These are phyloP conservation scores for Exutisphaerella laricina DNA, from an alignment of 2,329 filamentous ascomycete species.

Conservation along the genomic window DNA sequence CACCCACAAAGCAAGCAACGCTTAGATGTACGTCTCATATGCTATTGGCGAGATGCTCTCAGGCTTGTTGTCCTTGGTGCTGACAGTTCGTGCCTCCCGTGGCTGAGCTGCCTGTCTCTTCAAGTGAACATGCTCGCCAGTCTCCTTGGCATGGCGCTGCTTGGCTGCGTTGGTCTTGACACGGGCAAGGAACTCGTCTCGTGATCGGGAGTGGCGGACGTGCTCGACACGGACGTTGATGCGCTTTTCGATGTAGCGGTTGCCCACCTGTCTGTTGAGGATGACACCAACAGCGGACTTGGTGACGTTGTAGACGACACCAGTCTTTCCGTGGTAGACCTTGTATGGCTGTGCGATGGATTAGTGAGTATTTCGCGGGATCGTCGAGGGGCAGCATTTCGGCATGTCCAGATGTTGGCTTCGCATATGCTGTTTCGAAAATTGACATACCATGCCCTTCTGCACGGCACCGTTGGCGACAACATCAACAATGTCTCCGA, in stretches of 20 bases:
- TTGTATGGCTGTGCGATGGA: constrained; percentile 67
- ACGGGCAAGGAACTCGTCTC: constrained; percentile 92
- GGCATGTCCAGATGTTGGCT: background rate
- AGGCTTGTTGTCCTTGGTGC: constrained; percentile 73
- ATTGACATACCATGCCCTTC: constrained; percentile 70
- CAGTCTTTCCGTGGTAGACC: constrained; percentile 98
- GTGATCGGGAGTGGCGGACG: constrained; percentile 86
- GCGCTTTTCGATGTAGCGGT: constrained; percentile 99
- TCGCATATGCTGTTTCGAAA: constrained; percentile 6
- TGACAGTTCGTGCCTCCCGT: constrained; percentile 73
- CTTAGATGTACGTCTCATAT: constrained; percentile 98
- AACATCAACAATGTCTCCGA: constrained; percentile 98
- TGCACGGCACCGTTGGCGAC: constrained; percentile 98
- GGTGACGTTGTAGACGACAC: constrained; percentile 73
- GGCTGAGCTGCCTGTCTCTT: constrained; percentile 84
- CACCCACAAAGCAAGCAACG: constrained; percentile 15
- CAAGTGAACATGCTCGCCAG: constrained; percentile 80
- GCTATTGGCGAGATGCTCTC: constrained; percentile 87
- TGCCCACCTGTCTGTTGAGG: constrained; percentile 99
- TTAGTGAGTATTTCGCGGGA: constrained; percentile 8
- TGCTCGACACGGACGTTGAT: constrained; percentile 99
- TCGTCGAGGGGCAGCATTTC: background rate
- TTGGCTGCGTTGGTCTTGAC: constrained; percentile 94
- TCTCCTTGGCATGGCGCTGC: constrained; percentile 87
- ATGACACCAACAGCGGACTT: constrained; percentile 97